Base-by-base conservation (phyloP, 2,329 filamentous ascomycete genomes). In the Epichloe festucae region DNA sequence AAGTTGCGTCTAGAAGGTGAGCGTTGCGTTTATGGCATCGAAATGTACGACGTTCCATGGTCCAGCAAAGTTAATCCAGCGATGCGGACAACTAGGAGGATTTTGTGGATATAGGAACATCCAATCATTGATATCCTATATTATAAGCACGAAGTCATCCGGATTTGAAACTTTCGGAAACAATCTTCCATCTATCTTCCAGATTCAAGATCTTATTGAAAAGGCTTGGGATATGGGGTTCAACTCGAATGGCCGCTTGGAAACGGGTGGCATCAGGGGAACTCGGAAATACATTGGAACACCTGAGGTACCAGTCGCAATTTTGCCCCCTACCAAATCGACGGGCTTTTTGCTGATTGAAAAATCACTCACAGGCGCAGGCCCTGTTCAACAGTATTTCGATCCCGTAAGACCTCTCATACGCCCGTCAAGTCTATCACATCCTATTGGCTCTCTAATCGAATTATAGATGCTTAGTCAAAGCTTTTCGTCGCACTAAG, bases 51-150 rank as follows among this genome's bases (percentile, higher is more conserved):
- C 10, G 7, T 35, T 5, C n/a, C 19, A 21, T 34, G 38, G 15
- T 8, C 11, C 17, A 39, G 3, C 27, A 34, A 12, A 38, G 19
- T 40, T 50, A n/a, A 50, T 23, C 4, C 2, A 21, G n/a, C 5
- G 15, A 15, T 17, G 23, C 15, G 48, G 43, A 23, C 23, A 4
- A 27, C 3, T 21, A 79, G 89, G 89, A 21, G 87, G 89, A 5
- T 97, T 97, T 64, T 97, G 91, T 63, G 91, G 91, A 3, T 97
- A 96, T 64, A 79, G 91, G 41, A 97, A 95, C 62, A 94, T 95
- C 35, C 93, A 97, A 65, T 94, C 94, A 82, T 68, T 96, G 58
- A 72, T 85, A 14, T 91, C 89, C 0, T 90, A 88, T 63, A 79
- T 96, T 19, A 78, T 83, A 53, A 77, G 76, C 8, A 70, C 78